Evolutionary conservation across 1,284 basidiomycete species (phyloP), one percentile per base, ranked within the genome.

Genomic region (Moniliophthora roreri): DNA sequence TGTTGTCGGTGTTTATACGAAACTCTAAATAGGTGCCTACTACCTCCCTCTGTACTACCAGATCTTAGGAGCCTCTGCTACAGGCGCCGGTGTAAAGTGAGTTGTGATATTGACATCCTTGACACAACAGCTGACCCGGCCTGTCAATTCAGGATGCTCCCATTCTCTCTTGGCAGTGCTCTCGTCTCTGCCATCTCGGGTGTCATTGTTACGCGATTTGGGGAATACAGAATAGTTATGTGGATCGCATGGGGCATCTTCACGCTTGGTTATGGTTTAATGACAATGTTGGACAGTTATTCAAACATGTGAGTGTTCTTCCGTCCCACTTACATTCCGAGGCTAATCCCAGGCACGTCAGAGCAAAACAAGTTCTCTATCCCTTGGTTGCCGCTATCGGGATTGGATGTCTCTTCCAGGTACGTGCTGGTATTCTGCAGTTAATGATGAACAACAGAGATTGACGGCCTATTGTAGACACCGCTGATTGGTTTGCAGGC

Each of bases 41-140:
- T 91, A 91, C 59, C 75, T 92, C 10, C 89, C 91, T 0, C 68
- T 92, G 1, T 93, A 89, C 66, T 93, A 80, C 71, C 91, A 93
- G 70, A 80, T 85, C 0, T 77, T 91, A 4, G 91, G 91, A 1
- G 76, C 87, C 0, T 87, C 85, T 4, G 87, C 91, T 1, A 89
- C 88, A 0, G 76, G 77, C 59, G 81, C 90, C 20, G 91, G 92
- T 56, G 79, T 93, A 9, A 74, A 78, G 83, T 87, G 62, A 61
- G 76, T 47, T 13, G 46, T 53, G n/a, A n/a, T n/a, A 28, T 13
- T 39, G 24, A 1, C 15, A 1, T 15, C 20, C 13, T 16, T 39
- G 1, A 24, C 6, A 24, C 21, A n/a, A 13, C 20, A 32, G 7
- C 36, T 13, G 36, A 36, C 11, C 32, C 24, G 0, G 37, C 37